Percentiles rank a stretch among this genome's conserved stretches.
phyloP scores from a whole-genome alignment of 768 basidiomycete species.

The Russula virescens region DNA sequence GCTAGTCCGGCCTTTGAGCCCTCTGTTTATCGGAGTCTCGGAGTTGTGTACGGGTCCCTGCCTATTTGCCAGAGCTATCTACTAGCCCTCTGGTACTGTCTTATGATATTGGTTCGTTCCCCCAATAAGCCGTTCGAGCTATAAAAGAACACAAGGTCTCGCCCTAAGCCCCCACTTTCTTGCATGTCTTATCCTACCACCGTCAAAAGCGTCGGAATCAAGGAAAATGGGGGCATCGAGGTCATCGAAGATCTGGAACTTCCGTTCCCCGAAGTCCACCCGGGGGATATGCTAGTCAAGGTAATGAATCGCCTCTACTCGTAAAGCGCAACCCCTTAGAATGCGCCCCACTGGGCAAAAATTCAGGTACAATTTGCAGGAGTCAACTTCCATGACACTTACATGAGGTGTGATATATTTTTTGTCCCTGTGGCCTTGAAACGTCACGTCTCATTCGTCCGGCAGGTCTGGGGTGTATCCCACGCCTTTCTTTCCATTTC shows the following conservation, averaged over 20 bases:
- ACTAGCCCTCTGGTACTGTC: neutral
- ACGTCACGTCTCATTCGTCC: neutral
- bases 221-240: constrained; percentile 68
- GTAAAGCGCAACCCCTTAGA: neutral
- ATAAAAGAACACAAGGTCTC: neutral
- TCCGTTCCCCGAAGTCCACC: constrained; percentile 59
- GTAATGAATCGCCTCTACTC: constrained; percentile 23
- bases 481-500: constrained; percentile 50
- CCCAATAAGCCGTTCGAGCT: neutral
- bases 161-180: neutral
- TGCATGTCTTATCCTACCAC: constrained; percentile 50
- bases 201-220: constrained; percentile 66
- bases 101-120: neutral
- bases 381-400: constrained; percentile 85
- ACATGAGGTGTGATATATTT: constrained; percentile 53
- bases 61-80: neutral
- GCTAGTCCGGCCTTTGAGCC: neutral
- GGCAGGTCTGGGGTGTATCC: constrained; percentile 62
- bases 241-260: constrained; percentile 61
- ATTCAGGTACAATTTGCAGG: constrained; percentile 62
- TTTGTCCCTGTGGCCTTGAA: constrained; percentile 21
- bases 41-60: neutral
- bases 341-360: neutral
- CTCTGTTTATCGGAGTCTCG: neutral
- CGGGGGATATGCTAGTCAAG: constrained; percentile 53